Base-by-base conservation (phyloP, 441 rosid species). In the Hura crepitans region DNA sequence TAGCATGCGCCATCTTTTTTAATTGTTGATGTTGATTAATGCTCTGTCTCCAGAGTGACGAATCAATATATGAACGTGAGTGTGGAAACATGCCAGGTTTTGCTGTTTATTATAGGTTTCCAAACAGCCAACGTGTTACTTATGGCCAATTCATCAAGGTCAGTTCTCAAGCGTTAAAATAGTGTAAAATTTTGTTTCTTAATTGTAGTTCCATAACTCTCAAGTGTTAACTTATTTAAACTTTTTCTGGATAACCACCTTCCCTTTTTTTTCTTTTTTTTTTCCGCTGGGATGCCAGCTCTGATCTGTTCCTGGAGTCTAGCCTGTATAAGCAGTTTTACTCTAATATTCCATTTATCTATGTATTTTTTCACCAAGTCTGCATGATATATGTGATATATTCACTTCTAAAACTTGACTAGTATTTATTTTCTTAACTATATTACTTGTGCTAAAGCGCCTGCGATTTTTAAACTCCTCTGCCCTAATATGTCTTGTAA, bases 51-150 rank as follows among this genome's bases (percentile, higher is more conserved):
- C 90, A 93, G 98, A 92, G 98, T 69, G 91, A 92, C 64, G 99
- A 96, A 80, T 85, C 97, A 60, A 82, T 96, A 63, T 96, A 96
- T 75, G 99, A 96, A 82, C 85, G 83, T 20, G 97, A 96, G 77
- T 93, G 99, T 49, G 98, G 98, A 76, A 96, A 96, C 81, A 96
- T 87, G 98, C 99, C 99, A 45, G 99, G 99, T 69, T 96, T 96
- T 80, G 99, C 99, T 81, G 98, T 96, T 62, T 93, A 93, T 74
- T 96, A 96, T 77, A 83, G 98, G 81, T 93, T 80, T 75, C 99
- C 99, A 15, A 87, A 96, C 80, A 92, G 99, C 80, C 96, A 92
- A 85, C 95, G 99, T 11, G 99, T 96, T 73, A 91, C 97, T 50
- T 96, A 90, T 78, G 98, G 97, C 70, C 99, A 96, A 79, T 96